These are phyloP conservation scores for Hemileia vastatrix DNA, from an alignment of 1,284 basidiomycete genomes.

Conservation along the genomic window DNA sequence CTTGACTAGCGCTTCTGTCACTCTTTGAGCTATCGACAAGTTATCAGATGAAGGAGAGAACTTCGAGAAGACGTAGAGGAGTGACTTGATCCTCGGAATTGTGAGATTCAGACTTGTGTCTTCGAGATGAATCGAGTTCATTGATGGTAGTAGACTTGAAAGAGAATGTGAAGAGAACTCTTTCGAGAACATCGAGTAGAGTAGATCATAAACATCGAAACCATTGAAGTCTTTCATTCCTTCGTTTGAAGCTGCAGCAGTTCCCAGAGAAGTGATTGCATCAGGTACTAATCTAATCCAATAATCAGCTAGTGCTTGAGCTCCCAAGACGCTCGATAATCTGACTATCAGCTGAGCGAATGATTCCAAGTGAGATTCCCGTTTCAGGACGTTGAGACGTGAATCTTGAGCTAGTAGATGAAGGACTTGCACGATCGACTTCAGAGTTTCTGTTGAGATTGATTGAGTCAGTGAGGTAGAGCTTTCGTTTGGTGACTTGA, in stretches of 20 bases:
- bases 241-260: background rate
- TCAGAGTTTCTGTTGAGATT: background rate
- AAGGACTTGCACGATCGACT: constrained; percentile 21
- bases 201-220: background rate
- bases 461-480: background rate
- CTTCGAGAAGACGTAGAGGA: too few species aligned
- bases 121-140: too few species aligned
- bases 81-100: too few species aligned
- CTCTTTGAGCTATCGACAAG: too few species aligned
- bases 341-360: background rate
- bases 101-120: background rate
- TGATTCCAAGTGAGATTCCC: background rate
- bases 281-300: background rate
- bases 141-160: background rate
- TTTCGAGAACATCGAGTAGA: background rate
- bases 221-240: background rate
- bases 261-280: background rate
- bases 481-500: too few species aligned
- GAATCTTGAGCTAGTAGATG: constrained; percentile 33
- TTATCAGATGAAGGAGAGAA: too few species aligned
- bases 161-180: background rate
- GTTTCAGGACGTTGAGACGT: constrained; percentile 18
- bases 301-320: background rate
- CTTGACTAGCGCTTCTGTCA: too few species aligned
- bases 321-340: background rate